phyloP scores from a whole-genome alignment of 768 basidiomycete genomes.

The Mycena metata region DNA sequence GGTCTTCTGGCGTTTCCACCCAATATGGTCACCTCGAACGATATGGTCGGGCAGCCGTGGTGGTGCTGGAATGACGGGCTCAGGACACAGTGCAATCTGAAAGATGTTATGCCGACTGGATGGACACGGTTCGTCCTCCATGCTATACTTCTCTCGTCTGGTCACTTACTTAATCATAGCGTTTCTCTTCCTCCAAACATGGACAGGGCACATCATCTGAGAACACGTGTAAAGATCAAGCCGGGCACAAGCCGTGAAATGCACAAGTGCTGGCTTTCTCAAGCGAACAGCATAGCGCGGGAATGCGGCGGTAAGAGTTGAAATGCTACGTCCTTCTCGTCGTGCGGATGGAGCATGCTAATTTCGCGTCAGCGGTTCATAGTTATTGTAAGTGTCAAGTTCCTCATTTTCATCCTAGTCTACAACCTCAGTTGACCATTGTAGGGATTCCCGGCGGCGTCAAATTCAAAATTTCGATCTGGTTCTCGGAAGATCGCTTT shows the following conservation, averaged over 20 bases:
- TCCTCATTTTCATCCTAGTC: neutral
- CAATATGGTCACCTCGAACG: neutral
- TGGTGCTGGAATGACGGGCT: constrained; percentile 2
- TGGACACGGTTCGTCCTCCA: constrained; percentile 1
- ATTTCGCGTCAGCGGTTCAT: neutral
- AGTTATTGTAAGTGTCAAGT: neutral
- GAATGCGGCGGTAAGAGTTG: neutral
- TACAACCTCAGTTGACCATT: too few relatives aligned
- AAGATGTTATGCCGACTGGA: neutral
- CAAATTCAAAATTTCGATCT: constrained; percentile 14
- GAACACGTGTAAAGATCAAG: neutral
- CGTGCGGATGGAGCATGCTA: neutral
- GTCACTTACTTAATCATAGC: neutral
- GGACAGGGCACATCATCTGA: neutral
- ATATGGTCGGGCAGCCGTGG: constrained; percentile 8
- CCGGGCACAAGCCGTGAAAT: neutral
- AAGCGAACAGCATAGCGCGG: neutral
- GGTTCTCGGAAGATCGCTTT: constrained; percentile 5
- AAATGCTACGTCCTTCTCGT: neutral
- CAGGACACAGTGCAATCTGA: neutral
- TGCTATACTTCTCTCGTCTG: neutral
- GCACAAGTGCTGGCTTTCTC: constrained; percentile 11
- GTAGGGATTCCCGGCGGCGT: constrained; percentile 5
- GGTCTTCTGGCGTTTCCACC: neutral
- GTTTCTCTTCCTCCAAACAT: constrained; percentile 1